Evolutionary conservation across 2,329 filamentous ascomycete genomes (phyloP), one percentile per base, ranked within the genome.

Genomic region (Botrytis tulipae): DNA sequence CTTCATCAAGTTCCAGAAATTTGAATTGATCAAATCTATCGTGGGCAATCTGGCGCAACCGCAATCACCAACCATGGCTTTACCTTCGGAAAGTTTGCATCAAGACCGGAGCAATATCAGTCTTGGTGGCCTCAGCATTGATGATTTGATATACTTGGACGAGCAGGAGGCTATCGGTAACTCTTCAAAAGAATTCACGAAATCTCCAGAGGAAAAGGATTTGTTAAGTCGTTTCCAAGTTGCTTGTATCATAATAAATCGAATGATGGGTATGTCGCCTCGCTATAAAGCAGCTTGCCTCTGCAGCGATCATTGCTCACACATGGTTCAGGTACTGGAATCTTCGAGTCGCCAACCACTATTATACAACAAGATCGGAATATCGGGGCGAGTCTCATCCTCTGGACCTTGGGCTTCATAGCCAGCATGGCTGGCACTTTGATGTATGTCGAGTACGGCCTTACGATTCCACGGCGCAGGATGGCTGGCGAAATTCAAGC

Each of bases 311-410:
- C 6, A 54, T 18, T 60, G 16, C 40, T 72, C 16, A 61, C 42
- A 54, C 12, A 32, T 74, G 6, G 6, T 59, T 70, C 57, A 77
- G 78, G 78, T 20, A 76, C 75, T 22, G 78, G 78, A 2, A 79
- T 79, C 9, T 79, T 79, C 68, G 74, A 76, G 42, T 74, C 82
- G 87, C 91, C 91, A 0, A 90, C 91, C 0, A 86, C 88, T 12
- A 91, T 77, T 10, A 73, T 77, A 51, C 46, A 62, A 42, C 73
- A 71, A 42, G 74, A 75, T 89, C 2, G 87, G 87, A 72, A 85
- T 84, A 86, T 88, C 3, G 87, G 87, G 6, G 83, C 87, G 59
- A 82, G 85, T 18, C 80, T 89, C 14, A 81, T 88, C 40, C 81
- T 89, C 16, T 89, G 87, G 87, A 83, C 86, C 0, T 79, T 87